Conservation (phyloP, 805 yeast genomes). For the Wickerhamomyces rabaulensis region DNA sequence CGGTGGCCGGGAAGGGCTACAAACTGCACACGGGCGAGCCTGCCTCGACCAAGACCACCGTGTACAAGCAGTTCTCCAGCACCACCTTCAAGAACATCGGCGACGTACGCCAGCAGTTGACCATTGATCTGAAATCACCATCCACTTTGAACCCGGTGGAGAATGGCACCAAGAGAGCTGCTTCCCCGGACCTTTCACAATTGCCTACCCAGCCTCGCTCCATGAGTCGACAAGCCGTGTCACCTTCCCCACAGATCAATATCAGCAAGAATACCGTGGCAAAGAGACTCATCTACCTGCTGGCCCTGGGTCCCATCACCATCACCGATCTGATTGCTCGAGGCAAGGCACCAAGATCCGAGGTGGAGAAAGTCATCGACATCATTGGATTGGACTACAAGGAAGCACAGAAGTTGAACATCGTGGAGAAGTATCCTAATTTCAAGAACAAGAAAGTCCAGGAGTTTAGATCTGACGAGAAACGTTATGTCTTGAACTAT, state of each 20-base stretch:
- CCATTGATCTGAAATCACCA: not conserved
- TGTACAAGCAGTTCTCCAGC: conserved; percentile 20
- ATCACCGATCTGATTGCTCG: conserved; percentile 25
- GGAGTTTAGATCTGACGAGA: conserved; percentile 23
- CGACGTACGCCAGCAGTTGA: not conserved
- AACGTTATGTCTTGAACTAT: conserved; percentile 32
- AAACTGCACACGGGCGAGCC: not conserved
- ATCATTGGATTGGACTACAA: conserved; percentile 25
- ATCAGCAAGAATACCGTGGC: conserved; percentile 14
- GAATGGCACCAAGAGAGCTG: not conserved
- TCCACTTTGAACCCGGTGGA: not conserved
- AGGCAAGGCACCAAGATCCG: conserved; percentile 24
- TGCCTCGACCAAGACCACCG: conserved; percentile 1
- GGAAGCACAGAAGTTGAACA: conserved; percentile 15
- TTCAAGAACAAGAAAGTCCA: conserved; percentile 11
- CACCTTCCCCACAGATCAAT: conserved; percentile 9
- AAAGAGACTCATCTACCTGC: conserved; percentile 35
- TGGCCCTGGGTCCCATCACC: conserved; percentile 45
- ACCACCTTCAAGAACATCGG: conserved; percentile 21
- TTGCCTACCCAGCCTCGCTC: not conserved
- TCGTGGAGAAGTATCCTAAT: conserved; percentile 26
- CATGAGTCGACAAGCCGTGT: not conserved
- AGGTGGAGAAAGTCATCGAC: conserved; percentile 24
- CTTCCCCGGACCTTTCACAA: not conserved
- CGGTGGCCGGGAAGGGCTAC: conserved; percentile 3